These are phyloP conservation scores for Casuarina equisetifolia DNA, from an alignment of 306 rosid species.

Conservation along the genomic window DNA sequence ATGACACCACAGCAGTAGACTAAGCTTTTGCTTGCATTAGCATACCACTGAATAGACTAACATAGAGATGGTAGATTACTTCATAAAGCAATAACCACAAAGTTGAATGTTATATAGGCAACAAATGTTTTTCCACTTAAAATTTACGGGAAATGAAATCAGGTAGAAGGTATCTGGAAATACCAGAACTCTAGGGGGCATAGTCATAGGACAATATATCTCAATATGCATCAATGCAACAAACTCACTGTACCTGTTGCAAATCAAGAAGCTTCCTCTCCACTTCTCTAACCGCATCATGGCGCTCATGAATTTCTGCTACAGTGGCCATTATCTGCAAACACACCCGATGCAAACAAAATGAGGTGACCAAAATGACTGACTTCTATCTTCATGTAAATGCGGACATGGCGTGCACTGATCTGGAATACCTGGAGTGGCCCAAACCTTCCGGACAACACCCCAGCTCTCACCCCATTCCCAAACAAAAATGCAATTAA, in stretches of 20 bases:
- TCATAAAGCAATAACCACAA: background rate
- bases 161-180: background rate
- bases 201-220: background rate
- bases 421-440: background rate
- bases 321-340: conserved; percentile 83
- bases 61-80: background rate
- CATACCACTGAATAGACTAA: background rate
- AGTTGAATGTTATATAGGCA: background rate
- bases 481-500: too few relatives aligned
- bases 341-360: conserved; percentile 21
- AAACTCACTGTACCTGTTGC: conserved; percentile 61
- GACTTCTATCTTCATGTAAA: conserved; percentile 7
- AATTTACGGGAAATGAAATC: background rate
- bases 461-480: background rate
- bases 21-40: background rate
- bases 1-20: background rate
- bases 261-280: conserved; percentile 90
- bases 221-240: conserved; percentile 6
- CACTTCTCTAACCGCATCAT: conserved; percentile 85
- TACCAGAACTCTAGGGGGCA: background rate
- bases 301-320: conserved; percentile 96
- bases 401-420: conserved; percentile 3
- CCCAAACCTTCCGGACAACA: background rate
- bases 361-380: conserved; percentile 9
- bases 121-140: background rate